Evolutionary conservation across 495 filamentous ascomycete species (phyloP), one percentile per base, ranked within the genome.

Genomic region (Haplographium delicatum): DNA sequence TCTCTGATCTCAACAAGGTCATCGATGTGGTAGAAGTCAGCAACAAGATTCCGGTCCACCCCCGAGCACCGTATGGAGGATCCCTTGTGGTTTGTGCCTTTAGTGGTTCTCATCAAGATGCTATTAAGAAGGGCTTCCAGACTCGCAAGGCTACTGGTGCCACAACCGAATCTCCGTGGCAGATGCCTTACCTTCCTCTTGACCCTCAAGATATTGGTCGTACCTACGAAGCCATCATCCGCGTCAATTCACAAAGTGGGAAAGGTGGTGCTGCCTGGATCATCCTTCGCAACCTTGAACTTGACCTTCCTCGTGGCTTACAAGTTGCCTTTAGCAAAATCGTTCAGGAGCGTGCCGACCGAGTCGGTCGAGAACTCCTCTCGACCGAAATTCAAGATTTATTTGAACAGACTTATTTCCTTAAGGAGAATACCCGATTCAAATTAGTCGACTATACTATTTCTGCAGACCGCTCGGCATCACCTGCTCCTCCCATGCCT

Each of bases 191-290:
- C 64, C 85, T 98, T 26, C 93, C 93, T 15, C 77, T 97, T 39
- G 91, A 96, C 61, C 91, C 91, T 2, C 76, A 86, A 57, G 91
- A 96, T 69, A 96, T 97, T 47, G 93, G 93, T 20, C 82, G 91
- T 9, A 96, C 85, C 24, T 96, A 96, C 75, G 91, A 96, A 69
- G 91, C 91, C 33, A 86, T 96, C 65, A 98, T 98, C 65, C 87
- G 91, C 25, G 93, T 97, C 75, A 98, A 97, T 69, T 91, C 86
- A 19, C 93, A 98, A 64, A 88, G 82, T 53, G 93, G 93, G 46
- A 98, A 98, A 71, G 93, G 91, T 47, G 93, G 93, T 56, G 85
- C 89, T 50, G 91, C 93, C 33, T 97, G 88, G 89, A 83, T 96
- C 57, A 91, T 98, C 64, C 82, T 88, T 62, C 85, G 86, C 39